Percentiles rank a stretch among this genome's conserved stretches.
Conservation (phyloP, 2,329 filamentous ascomycete genomes). For the Fusarium circinatum region DNA sequence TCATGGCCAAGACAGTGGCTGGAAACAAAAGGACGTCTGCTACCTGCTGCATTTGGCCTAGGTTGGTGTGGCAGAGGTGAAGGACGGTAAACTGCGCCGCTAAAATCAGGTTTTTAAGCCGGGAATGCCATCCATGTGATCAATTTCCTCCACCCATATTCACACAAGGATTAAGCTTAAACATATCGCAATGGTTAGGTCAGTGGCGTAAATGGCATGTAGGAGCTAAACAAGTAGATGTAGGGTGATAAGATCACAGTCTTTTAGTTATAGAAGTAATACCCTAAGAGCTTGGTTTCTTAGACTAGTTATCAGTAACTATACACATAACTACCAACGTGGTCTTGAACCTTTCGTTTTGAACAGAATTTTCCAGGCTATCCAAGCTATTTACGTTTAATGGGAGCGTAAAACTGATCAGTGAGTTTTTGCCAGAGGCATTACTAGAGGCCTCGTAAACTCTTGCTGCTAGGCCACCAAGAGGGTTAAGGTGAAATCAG, state of each 20-base stretch:
- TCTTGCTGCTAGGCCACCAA: accelerated
- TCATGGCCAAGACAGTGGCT: background rate
- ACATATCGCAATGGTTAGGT: background rate
- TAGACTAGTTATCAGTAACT: background rate
- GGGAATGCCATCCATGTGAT: background rate
- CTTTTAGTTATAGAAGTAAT: accelerated
- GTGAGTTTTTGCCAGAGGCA: background rate
- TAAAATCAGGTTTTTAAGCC: background rate
- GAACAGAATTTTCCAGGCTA: accelerated
- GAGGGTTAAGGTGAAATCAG: background rate
- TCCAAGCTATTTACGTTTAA: background rate
- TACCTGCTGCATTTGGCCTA: background rate
- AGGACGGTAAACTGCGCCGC: background rate
- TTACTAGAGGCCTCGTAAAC: accelerated
- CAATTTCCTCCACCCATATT: background rate
- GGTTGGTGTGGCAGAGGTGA: background rate
- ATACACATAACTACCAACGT: accelerated
- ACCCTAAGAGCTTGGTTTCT: background rate
- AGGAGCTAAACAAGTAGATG: accelerated
- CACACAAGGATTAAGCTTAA: background rate
- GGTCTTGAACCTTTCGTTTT: too few relatives aligned
- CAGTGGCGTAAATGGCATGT: accelerated
- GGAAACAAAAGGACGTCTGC: accelerated
- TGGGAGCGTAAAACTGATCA: accelerated
- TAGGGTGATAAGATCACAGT: accelerated